Conservation (phyloP, 208 protist species). For the Leishmania turanica region DNA sequence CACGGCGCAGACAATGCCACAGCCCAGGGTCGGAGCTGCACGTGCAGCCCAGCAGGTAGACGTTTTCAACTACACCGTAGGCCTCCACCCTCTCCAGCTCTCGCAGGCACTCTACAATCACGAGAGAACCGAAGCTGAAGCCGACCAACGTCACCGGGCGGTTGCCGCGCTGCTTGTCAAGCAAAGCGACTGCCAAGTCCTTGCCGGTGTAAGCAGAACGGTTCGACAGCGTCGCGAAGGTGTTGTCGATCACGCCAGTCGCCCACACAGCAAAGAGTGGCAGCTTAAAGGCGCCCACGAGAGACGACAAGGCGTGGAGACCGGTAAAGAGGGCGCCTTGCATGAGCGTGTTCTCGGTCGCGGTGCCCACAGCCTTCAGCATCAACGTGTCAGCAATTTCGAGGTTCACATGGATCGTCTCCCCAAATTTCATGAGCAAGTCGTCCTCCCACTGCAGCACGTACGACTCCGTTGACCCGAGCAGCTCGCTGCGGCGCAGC, state of each 20-base stretch:
- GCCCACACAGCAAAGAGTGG: constrained; percentile 84
- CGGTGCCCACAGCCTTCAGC: constrained; percentile 36
- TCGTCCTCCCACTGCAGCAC: constrained; percentile 85
- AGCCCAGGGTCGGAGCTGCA: constrained; percentile 48
- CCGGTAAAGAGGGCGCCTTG: constrained; percentile 69
- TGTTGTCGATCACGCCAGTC: constrained; percentile 86
- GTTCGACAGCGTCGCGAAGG: constrained; percentile 72
- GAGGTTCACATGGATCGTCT: constrained; percentile 58
- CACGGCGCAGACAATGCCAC: constrained; percentile 66
- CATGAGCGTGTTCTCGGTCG: constrained; percentile 47
- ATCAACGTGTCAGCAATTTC: constrained; percentile 49
- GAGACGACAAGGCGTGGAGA: constrained; percentile 62
- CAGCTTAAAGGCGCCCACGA: constrained; percentile 66
- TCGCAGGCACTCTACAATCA: constrained; percentile 82
- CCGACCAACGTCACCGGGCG: constrained; percentile 88
- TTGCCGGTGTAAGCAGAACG: constrained; percentile 74
- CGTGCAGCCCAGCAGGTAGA: constrained; percentile 78
- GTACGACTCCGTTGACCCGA: constrained; percentile 60
- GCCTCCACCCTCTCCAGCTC: constrained; percentile 64
- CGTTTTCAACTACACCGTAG: constrained; percentile 83
- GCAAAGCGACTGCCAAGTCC: constrained; percentile 75
- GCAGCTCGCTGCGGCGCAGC: constrained; percentile 40
- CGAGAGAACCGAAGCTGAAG: constrained; percentile 83
- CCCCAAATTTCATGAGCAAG: constrained; percentile 66
- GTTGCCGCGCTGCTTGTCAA: constrained; percentile 59